Conservation (phyloP, 2,329 filamentous ascomycete species). For the Trichoderma pleuroti region DNA sequence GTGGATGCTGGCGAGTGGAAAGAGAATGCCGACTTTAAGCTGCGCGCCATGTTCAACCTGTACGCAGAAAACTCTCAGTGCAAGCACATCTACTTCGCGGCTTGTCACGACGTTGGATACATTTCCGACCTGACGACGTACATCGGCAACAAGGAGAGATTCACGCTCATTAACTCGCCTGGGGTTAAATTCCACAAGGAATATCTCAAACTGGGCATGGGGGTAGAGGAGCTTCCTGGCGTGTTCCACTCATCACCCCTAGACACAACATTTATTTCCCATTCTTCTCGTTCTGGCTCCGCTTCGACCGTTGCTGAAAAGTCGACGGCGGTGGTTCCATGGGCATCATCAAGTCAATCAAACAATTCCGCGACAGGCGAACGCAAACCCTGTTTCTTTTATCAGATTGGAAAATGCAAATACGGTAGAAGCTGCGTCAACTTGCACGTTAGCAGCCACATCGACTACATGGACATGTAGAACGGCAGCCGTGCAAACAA, state of each 20-base stretch:
- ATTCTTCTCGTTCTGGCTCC: background rate
- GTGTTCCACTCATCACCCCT: background rate
- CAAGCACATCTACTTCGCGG: background rate
- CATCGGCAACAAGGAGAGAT: background rate
- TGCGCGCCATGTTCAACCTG: slow-evolving; percentile 47
- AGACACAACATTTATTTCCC: background rate
- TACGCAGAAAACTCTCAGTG: slow-evolving; percentile 53
- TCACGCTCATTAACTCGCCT: background rate
- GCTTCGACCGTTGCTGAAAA: background rate
- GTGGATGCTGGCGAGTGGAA: slow-evolving; percentile 60
- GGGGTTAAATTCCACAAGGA: background rate
- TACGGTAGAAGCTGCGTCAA: background rate
- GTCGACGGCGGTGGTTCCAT: background rate
- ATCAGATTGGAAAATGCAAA: background rate
- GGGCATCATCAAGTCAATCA: background rate
- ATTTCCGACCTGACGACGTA: background rate
- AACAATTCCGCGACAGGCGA: background rate
- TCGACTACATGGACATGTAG: background rate
- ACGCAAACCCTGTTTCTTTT: background rate
- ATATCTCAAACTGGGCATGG: background rate
- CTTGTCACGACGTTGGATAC: background rate
- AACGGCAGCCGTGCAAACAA: background rate
- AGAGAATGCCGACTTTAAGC: slow-evolving; percentile 58
- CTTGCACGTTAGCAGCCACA: background rate
- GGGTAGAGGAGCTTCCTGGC: background rate